Evolutionary conservation across 2,329 filamentous ascomycete species (phyloP), one percentile per base, ranked within the genome.

Genomic region (Aureobasidium sp.): DNA sequence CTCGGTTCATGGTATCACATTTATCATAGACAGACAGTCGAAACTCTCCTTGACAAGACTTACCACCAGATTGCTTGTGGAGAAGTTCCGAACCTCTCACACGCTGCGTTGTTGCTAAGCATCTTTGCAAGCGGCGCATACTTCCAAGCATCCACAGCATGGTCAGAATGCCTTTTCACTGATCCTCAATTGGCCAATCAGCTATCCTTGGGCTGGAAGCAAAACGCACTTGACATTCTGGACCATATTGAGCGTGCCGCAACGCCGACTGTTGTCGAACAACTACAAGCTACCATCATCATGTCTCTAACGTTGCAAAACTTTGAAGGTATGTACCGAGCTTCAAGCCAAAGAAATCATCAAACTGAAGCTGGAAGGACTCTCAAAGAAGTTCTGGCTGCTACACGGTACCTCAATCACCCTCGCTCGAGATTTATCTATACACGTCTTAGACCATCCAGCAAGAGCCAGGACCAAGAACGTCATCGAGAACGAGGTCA

Each of bases 271-370:
- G 40, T 60, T 13, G 43, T 71, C 1, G 68, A 69, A 33, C 61
- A 54, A n/a, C 43, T 72, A 1, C 69, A 71, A 55, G 66, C 62
- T 4, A 63, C 62, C 33, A 65, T 70, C 15, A 63, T 71, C 8
- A 43, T 71, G 25, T 63, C 65, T 23, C 69, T 69, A 42, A 40
- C 71, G 21, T 64, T 67, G 50, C 68, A 67, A 40, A 67, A 71
- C 15, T 62, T 67, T 13, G 70, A 71, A 58, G 70, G 69, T 53
- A 37, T 33, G n/a, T 35, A 17, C 1, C 33, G 4, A 62, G 67
- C 23, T 65, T 66, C 17, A 27, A 6, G 8, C 62, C 10, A 60
- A 63, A 49, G 35, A n/a, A 4, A 5, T 4, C 9, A 15, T 15
- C 11, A 25, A 17, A 29, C 49, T 53, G 13, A 53, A 3, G n/a